These are phyloP conservation scores for Biscogniauxia marginata DNA, from an alignment of 2,329 filamentous ascomycete genomes.

Conservation along the genomic window DNA sequence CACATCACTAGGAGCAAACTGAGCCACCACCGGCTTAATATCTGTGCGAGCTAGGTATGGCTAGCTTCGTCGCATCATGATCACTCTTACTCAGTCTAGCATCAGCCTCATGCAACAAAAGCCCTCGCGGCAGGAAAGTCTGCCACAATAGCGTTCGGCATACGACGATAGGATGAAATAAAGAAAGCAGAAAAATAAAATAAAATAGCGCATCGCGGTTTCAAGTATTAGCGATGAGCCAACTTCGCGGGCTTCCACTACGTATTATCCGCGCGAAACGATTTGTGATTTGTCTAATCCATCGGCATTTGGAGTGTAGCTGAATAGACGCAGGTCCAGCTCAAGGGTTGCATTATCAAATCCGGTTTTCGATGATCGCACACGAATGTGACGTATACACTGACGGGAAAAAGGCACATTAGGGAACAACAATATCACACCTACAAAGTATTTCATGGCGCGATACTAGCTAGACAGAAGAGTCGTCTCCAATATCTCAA, in stretches of 20 bases:
- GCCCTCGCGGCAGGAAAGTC: constrained; percentile 16
- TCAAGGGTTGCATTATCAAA: neutral
- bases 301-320: neutral
- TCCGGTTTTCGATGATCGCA: neutral
- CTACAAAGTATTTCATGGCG: too few relatives aligned
- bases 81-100: constrained; percentile 7
- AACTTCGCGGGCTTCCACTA: neutral
- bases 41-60: constrained; percentile 11
- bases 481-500: neutral
- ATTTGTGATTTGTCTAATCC: neutral
- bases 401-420: neutral
- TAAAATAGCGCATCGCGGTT: constrained; percentile 3
- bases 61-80: constrained; percentile 14
- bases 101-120: constrained; percentile 9
- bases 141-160: constrained; percentile 9
- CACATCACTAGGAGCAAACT: constrained; percentile 13
- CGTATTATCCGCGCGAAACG: neutral
- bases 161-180: neutral
- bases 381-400: neutral
- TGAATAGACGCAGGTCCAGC: neutral
- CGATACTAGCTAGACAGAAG: neutral
- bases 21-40: constrained; percentile 21
- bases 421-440: neutral
- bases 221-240: neutral
- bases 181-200: constrained; percentile 4